Evolutionary conservation across 2,329 filamentous ascomycete species (phyloP).

Genomic region (Colletotrichum filicis): DNA sequence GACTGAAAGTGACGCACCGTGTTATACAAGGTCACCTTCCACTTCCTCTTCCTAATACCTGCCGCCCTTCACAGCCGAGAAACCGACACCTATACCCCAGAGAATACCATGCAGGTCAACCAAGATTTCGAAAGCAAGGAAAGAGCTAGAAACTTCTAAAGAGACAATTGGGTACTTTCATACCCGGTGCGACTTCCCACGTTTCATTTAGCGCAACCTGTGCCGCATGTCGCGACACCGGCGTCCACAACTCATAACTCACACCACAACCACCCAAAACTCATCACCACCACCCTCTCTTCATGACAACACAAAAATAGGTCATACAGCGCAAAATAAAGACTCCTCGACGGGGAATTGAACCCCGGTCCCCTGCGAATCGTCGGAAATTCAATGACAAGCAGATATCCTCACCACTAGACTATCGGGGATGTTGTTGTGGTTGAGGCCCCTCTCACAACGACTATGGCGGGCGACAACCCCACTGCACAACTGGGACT

Average conservation of each 20-base stretch:
- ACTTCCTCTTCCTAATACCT: too few species aligned
- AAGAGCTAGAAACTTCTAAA: too few species aligned
- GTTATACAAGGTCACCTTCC: too few species aligned
- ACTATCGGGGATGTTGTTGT: neutral
- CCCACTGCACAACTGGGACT: neutral
- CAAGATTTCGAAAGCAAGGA: too few species aligned
- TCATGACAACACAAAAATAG: neutral
- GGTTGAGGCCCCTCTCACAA: accelerated
- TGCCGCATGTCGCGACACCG: neutral
- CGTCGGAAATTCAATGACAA: neutral
- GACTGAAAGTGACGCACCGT: too few species aligned
- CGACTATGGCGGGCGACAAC: neutral
- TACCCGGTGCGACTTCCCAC: neutral
- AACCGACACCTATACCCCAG: too few species aligned
- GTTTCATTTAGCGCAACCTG: neutral
- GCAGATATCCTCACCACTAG: neutral
- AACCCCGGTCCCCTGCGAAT: neutral
- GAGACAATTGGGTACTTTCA: neutral
- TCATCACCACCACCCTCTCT: neutral
- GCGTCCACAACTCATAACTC: neutral
- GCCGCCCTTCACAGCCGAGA: too few species aligned
- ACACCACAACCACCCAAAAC: neutral
- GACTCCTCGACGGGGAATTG: neutral
- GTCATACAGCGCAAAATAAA: neutral
- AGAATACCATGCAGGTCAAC: too few species aligned